Base-by-base conservation (phyloP, 352 stramenopile genomes). In the Plasmopara viticola region DNA sequence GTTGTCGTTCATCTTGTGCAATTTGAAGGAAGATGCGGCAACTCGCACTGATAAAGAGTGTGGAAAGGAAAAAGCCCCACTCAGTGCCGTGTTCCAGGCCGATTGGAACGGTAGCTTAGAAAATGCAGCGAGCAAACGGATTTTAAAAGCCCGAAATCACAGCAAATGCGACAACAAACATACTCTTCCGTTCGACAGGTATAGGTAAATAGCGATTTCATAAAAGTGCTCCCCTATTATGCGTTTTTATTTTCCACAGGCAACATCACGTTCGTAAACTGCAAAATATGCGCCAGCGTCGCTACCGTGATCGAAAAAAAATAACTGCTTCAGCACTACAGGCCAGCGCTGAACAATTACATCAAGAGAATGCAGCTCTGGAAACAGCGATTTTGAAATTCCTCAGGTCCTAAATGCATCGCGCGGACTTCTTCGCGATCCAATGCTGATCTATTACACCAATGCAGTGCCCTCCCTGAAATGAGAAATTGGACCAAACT, bases 231-330 rank as follows among this genome's bases (percentile, higher is more conserved):
- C 34, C 20, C 1, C 28, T 54, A 42, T 6, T 34, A 7, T 7
- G 5, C 6, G 15, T 43, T 30, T 39, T 39, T 12, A 48, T 15
- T 52, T 15, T 8, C 3, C 18, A 7, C 48, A 75, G 69, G 20
- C 56, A 58, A 20, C 50, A 76, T 30, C 69, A 62, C 37, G 51
- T 62, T 38, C 66, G 69, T n/a, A 50, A 70, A 39, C 49, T 78
- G 20, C 69, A 78, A 43, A 78, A 74, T 48, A 34, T 67, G 31
- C 69, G 69, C 5, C 69, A 78, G 46, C 66, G 60, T 5, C 69
- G 69, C 48, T 78, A 78, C 44, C 69, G 69, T 48, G 69, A 71
- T 44, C 69, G 69, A 39, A 78, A 78, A 39, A 75, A 78, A 33
- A 64, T 56, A 4, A 72, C 49, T 12, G 48, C 51, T 39, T 71